phyloP scores from a whole-genome alignment of 805 yeast species.

The Scheffersomyces coipomensis region DNA sequence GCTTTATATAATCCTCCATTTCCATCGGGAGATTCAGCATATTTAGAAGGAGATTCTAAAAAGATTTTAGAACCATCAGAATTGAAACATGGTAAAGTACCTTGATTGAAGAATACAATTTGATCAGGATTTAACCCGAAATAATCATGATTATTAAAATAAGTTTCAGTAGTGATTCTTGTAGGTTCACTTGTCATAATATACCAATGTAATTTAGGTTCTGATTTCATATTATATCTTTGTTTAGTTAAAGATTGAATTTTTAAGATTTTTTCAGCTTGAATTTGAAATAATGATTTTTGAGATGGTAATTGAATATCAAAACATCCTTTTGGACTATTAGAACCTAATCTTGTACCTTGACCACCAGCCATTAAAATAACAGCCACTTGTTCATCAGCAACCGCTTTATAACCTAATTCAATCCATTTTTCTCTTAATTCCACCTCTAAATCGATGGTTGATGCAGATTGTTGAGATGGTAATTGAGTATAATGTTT shows the following conservation, averaged over 20 bases:
- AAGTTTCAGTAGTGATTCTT: slow-evolving; percentile 66
- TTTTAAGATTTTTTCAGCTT: slow-evolving; percentile 77
- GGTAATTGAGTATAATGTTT: slow-evolving; percentile 52
- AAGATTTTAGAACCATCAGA: slow-evolving; percentile 68
- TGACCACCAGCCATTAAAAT: slow-evolving; percentile 98
- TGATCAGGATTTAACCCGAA: slow-evolving; percentile 69
- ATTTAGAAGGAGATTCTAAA: slow-evolving; percentile 49
- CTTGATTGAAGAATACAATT: slow-evolving; percentile 86
- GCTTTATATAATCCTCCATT: slow-evolving; percentile 97
- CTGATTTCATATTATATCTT: slow-evolving; percentile 7
- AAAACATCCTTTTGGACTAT: slow-evolving; percentile 91
- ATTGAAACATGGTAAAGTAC: slow-evolving; percentile 87
- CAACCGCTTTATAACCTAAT: slow-evolving; percentile 67
- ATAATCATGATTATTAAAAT: slow-evolving; percentile 57
- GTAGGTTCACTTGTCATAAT: slow-evolving; percentile 96
- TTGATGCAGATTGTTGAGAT: slow-evolving; percentile 40
- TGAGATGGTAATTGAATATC: slow-evolving; percentile 81
- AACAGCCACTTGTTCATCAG: slow-evolving; percentile 77
- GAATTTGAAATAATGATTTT: slow-evolving; percentile 86
- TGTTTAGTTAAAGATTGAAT: slow-evolving; percentile 56
- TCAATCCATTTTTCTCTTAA: slow-evolving; percentile 38
- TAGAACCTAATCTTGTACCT: slow-evolving; percentile 91
- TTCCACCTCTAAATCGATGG: slow-evolving; percentile 40
- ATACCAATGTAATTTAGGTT: slow-evolving; percentile 56
- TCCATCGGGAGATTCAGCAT: slow-evolving; percentile 94